Percentiles rank a stretch among this genome's conserved stretches.
Conservation (phyloP, 805 yeast genomes). For the Osmozyma mogii region DNA sequence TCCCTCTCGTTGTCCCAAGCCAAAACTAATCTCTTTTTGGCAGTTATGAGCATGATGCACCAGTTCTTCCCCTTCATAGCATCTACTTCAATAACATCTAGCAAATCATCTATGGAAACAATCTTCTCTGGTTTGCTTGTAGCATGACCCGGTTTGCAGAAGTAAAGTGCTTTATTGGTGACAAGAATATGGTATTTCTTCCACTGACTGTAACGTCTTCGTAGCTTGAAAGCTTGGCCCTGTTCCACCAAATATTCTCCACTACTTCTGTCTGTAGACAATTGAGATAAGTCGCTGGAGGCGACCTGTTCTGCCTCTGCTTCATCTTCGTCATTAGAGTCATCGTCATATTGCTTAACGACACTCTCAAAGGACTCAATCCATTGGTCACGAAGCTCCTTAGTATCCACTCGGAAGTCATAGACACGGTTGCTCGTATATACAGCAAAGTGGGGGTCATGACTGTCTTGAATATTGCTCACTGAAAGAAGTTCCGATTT, state of each 20-base stretch:
- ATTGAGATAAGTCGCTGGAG: not conserved
- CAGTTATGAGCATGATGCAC: constrained; percentile 43
- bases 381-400: constrained; percentile 12
- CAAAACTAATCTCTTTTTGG: constrained; percentile 35
- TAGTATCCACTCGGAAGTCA: constrained; percentile 12
- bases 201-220: constrained; percentile 43
- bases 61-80: constrained; percentile 34
- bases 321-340: constrained; percentile 3
- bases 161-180: constrained; percentile 31
- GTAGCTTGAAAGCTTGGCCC: constrained; percentile 35
- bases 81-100: constrained; percentile 45
- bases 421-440: constrained; percentile 17
- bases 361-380: constrained; percentile 5
- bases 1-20: constrained; percentile 40
- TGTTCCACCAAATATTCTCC: constrained; percentile 24
- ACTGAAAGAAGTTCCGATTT: constrained; percentile 13
- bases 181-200: constrained; percentile 34
- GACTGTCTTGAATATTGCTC: constrained; percentile 11
- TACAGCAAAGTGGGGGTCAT: constrained; percentile 14
- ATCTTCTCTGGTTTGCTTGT: constrained; percentile 18
- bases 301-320: constrained; percentile 1
- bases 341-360: constrained; percentile 3
- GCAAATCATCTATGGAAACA: constrained; percentile 22
- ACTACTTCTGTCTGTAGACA: constrained; percentile 3
- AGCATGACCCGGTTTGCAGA: constrained; percentile 27